These are phyloP conservation scores for Piloderma croceum DNA, from an alignment of 768 basidiomycete genomes.

Conservation along the genomic window DNA sequence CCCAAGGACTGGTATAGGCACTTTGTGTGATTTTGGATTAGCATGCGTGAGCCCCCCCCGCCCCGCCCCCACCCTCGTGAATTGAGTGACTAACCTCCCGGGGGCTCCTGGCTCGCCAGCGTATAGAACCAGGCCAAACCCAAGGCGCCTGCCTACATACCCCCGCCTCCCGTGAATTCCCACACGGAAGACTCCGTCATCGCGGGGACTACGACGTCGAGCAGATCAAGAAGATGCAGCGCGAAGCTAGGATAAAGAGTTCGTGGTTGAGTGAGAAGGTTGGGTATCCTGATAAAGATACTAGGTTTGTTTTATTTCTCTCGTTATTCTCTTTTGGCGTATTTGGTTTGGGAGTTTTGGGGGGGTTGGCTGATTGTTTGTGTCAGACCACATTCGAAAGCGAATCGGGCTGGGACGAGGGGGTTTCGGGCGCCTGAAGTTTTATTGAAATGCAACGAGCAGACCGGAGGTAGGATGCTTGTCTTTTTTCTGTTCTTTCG, in stretches of 20 bases:
- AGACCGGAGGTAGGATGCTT: conserved; percentile 71
- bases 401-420: conserved; percentile 93
- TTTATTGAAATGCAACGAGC: conserved; percentile 87
- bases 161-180: conserved; percentile 47
- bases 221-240: conserved; percentile 51
- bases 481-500: conserved; percentile 1
- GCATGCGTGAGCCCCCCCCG: conserved; percentile 64
- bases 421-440: conserved; percentile 98
- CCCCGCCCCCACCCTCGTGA: background rate
- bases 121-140: conserved; percentile 44
- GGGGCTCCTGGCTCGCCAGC: conserved; percentile 33
- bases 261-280: conserved; percentile 58
- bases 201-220: conserved; percentile 43
- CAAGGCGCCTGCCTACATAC: conserved; percentile 76
- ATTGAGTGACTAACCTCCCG: no score
- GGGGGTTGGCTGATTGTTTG: conserved; percentile 1
- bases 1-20: conserved; percentile 74
- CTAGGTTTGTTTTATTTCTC: conserved; percentile 40
- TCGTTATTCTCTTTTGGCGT: background rate
- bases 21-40: conserved; percentile 91
- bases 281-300: conserved; percentile 73
- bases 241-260: conserved; percentile 52
- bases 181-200: conserved; percentile 59
- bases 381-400: conserved; percentile 72
- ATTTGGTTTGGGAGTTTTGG: background rate